Evolutionary conservation across 2,329 filamentous ascomycete species (phyloP).

Genomic region (Epichloe sylvatica): DNA sequence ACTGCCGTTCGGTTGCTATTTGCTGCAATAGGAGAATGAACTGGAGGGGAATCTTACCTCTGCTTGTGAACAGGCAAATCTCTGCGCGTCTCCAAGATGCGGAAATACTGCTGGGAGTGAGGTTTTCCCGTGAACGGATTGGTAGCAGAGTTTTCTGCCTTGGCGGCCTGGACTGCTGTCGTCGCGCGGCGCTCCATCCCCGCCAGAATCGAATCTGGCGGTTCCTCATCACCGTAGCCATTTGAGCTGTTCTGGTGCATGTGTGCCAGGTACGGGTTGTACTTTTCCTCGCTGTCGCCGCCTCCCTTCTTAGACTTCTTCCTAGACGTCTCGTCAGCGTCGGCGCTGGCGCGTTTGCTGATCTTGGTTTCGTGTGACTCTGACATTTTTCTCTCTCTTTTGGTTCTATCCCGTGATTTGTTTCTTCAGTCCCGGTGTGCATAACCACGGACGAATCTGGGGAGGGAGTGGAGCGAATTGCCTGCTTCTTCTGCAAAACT

Average conservation of each 20-base stretch:
- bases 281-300: conserved; percentile 20
- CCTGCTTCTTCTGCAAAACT: not conserved
- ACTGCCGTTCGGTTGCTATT: too few species aligned
- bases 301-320: conserved; percentile 31
- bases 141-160: conserved; percentile 62
- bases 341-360: conserved; percentile 31
- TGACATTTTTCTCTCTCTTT: conserved; percentile 20
- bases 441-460: conserved; percentile 4
- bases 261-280: conserved; percentile 87
- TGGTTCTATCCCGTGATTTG: not conserved
- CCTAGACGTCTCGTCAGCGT: conserved; percentile 26
- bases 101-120: conserved; percentile 75
- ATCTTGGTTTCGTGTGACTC: conserved; percentile 19
- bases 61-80: conserved; percentile 87
- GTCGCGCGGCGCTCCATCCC: conserved; percentile 66
- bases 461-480: not conserved
- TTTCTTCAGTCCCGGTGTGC: not conserved
- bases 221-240: conserved; percentile 18
- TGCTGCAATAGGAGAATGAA: too few species aligned
- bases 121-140: conserved; percentile 75
- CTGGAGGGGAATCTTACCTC: conserved; percentile 36
- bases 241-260: conserved; percentile 49
- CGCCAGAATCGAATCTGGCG: conserved; percentile 37
- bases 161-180: conserved; percentile 58
- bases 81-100: conserved; percentile 70